These are phyloP conservation scores for Phytophthora megakarya DNA, from an alignment of 352 stramenopile species.

Conservation along the genomic window DNA sequence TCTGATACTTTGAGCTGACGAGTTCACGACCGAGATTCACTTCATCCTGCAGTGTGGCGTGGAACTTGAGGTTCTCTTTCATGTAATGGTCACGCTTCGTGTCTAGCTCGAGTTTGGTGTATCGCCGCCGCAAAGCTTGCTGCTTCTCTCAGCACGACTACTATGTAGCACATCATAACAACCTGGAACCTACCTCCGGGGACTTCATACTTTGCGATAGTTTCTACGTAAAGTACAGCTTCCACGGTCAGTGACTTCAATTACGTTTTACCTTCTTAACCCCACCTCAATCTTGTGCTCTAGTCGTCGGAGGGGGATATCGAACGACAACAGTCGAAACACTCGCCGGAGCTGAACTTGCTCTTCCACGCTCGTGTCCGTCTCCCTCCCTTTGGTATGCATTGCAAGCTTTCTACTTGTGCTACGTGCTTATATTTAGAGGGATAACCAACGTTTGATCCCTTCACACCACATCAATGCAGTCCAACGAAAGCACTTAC, in stretches of 20 bases:
- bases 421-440: constrained; percentile 2
- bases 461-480: too few relatives aligned
- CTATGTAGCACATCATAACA: neutral
- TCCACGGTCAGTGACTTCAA: neutral
- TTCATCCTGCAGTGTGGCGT: constrained; percentile 62
- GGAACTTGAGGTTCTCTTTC: constrained; percentile 51
- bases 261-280: too few relatives aligned
- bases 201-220: constrained; percentile 28
- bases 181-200: constrained; percentile 17
- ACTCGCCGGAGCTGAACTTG: constrained; percentile 76
- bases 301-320: constrained; percentile 60
- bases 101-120: constrained; percentile 41
- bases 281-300: constrained; percentile 68
- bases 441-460: too few relatives aligned
- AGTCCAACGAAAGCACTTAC: too few relatives aligned
- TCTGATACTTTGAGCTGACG: constrained; percentile 55
- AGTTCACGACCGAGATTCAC: constrained; percentile 57
- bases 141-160: neutral
- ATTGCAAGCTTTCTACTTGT: constrained; percentile 2
- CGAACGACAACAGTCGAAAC: constrained; percentile 72
- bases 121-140: constrained; percentile 19
- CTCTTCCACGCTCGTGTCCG: constrained; percentile 68
- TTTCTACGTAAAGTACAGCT: constrained; percentile 35
- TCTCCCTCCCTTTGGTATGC: constrained; percentile 26
- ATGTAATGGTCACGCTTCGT: constrained; percentile 33